Percentiles rank a stretch among this genome's conserved stretches.
phyloP scores from a whole-genome alignment of 2,329 filamentous ascomycete genomes.

The Sporothrix euskadiensis region DNA sequence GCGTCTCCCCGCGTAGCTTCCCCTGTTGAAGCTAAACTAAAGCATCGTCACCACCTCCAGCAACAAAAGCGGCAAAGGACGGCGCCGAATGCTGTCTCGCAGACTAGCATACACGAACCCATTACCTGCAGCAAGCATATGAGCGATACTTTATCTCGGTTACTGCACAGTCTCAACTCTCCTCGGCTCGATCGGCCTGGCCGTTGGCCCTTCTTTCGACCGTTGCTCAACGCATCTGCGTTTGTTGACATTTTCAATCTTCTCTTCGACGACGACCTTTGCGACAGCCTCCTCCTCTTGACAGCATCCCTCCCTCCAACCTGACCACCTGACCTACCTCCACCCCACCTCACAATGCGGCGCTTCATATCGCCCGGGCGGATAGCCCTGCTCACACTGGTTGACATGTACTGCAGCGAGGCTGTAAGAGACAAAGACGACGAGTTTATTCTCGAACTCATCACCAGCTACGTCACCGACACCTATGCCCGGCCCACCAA shows the following conservation, averaged over 20 bases:
- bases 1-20: background rate
- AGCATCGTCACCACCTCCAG: background rate
- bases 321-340: background rate
- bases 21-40: background rate
- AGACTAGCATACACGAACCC: no score
- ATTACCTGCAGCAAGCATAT: background rate
- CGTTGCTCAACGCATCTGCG: background rate
- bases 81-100: background rate
- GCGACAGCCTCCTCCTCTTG: background rate
- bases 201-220: background rate
- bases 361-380: conserved; percentile 48
- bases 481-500: conserved; percentile 40
- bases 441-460: conserved; percentile 45
- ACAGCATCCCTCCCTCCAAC: background rate
- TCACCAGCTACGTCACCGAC: conserved; percentile 51
- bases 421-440: conserved; percentile 46
- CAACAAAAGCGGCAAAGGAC: background rate
- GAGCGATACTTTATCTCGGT: background rate
- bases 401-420: conserved; percentile 79
- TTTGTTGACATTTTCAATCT: background rate
- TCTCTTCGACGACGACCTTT: background rate
- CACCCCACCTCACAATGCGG: conserved; percentile 25
- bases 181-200: background rate
- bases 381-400: conserved; percentile 75
- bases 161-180: no score